Conservation (phyloP, 192 early-diverging fungal species). For the Mortierella hygrophila region DNA sequence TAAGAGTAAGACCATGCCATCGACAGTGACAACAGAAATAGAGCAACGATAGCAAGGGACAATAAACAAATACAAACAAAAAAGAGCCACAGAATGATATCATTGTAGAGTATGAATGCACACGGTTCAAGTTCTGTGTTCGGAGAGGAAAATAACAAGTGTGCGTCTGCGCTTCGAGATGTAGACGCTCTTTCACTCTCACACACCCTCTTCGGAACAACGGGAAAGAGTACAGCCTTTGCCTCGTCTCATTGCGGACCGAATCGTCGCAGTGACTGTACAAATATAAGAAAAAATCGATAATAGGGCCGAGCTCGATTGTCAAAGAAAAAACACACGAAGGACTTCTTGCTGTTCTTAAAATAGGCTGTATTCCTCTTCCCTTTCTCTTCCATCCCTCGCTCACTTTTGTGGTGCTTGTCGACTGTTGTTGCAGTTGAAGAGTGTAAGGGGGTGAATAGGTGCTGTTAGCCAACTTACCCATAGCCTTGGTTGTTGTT, state of each 20-base stretch:
- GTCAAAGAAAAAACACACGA: neutral
- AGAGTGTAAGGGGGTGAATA: neutral
- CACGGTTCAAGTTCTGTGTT: neutral
- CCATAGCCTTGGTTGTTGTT: constrained; percentile 25
- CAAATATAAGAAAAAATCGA: neutral
- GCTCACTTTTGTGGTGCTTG: neutral
- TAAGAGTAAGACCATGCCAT: neutral
- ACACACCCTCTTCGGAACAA: neutral
- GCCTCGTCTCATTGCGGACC: neutral
- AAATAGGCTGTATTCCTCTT: constrained; percentile 1
- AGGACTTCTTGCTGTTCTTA: constrained; percentile 5
- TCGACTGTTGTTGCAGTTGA: neutral
- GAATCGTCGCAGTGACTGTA: neutral
- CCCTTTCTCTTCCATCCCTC: neutral
- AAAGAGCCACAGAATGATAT: constrained; percentile 10
- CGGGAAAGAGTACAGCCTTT: constrained; percentile 1
- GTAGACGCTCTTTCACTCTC: neutral
- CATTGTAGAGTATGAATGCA: neutral
- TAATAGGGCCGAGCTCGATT: neutral
- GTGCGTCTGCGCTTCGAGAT: neutral
- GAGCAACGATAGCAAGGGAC: neutral
- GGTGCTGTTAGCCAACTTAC: neutral
- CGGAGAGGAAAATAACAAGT: neutral
- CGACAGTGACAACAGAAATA: neutral
- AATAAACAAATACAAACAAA: neutral